These are phyloP conservation scores for Hirschioporus abietinus DNA, from an alignment of 768 basidiomycete genomes.

Conservation along the genomic window DNA sequence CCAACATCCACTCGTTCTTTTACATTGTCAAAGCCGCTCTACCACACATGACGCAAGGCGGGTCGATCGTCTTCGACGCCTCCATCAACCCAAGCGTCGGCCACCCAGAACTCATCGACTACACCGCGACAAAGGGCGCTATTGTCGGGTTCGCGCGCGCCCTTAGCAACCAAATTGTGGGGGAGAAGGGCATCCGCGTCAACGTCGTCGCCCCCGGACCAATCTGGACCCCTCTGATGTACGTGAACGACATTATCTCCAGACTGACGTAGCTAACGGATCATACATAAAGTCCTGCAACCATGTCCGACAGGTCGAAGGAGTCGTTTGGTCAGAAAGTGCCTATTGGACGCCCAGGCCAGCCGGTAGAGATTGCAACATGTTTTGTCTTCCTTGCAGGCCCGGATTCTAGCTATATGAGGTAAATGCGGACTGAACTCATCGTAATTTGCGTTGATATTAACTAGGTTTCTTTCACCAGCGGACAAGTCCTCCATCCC, in stretches of 20 bases:
- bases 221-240: conserved; percentile 46
- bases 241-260: conserved; percentile 2
- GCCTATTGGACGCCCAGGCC: conserved; percentile 44
- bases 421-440: conserved; percentile 4
- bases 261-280: not conserved
- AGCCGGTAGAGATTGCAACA: conserved; percentile 46
- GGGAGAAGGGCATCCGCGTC: conserved; percentile 42
- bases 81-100: conserved; percentile 40
- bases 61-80: conserved; percentile 40
- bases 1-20: conserved; percentile 39
- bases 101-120: conserved; percentile 45
- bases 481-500: conserved; percentile 22
- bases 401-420: conserved; percentile 42
- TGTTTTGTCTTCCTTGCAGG: conserved; percentile 43
- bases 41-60: conserved; percentile 35
- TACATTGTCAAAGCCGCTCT: conserved; percentile 42
- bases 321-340: conserved; percentile 26
- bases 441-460: not conserved
- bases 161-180: conserved; percentile 45
- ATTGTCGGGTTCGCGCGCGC: conserved; percentile 43
- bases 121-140: conserved; percentile 50
- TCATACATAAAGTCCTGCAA: conserved; percentile 18
- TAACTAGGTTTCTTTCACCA: conserved; percentile 12
- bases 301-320: conserved; percentile 31
- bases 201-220: conserved; percentile 39